Evolutionary conservation across 164 flowering plant species (phyloP).

Genomic region (Chimonanthus praecox): DNA sequence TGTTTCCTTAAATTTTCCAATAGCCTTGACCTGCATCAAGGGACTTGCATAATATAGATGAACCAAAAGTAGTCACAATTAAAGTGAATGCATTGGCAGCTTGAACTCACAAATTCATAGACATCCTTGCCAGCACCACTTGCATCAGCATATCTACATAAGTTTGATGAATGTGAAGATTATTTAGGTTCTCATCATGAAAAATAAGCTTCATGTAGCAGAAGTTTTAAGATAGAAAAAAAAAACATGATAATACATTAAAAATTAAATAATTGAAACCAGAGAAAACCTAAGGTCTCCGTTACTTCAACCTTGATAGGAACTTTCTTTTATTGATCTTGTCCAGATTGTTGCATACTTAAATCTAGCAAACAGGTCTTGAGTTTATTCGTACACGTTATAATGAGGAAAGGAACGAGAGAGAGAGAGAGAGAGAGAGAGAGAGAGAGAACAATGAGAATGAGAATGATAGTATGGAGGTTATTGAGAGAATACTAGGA

Average conservation of each 20-base stretch:
- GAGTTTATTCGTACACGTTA: no score
- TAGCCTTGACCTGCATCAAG: slow-evolving; percentile 51
- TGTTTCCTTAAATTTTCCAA: slow-evolving; percentile 80
- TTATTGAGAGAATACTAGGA: no score
- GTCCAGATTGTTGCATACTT: no score
- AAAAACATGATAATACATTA: background rate
- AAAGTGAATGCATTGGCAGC: background rate
- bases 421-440: no score
- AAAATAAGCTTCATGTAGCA: background rate
- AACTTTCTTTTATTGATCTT: no score
- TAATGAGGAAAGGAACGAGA: no score
- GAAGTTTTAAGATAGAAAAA: background rate
- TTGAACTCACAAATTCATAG: slow-evolving; percentile 23
- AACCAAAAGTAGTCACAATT: background rate
- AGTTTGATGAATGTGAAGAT: background rate
- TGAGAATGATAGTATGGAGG: no score
- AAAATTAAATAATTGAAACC: no score
- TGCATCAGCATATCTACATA: slow-evolving; percentile 25
- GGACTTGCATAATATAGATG: background rate
- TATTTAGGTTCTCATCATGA: slow-evolving; percentile 8
- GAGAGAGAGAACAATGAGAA: no score
- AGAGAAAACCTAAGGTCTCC: no score
- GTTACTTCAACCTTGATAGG: background rate
- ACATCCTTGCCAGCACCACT: slow-evolving; percentile 27
- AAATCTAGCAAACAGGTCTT: no score